Evolutionary conservation across 495 filamentous ascomycete species (phyloP).

Genomic region (Penicilliopsis zonata): DNA sequence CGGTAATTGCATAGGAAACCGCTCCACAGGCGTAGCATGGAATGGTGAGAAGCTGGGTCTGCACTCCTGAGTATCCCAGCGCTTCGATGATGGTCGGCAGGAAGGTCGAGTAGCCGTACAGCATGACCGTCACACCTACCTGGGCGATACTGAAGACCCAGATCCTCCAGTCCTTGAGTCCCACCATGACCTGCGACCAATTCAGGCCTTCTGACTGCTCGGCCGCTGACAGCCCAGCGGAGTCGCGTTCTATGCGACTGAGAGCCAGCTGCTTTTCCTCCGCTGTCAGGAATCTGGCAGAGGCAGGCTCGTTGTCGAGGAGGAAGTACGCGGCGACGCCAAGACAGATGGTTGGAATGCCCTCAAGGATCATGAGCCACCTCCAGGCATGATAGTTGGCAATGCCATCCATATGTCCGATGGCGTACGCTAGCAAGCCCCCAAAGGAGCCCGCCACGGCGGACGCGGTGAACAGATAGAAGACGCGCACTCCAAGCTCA

Average conservation of each 20-base stretch:
- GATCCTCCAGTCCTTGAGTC: constrained; percentile 53
- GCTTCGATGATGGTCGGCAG: constrained; percentile 66
- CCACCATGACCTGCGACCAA: constrained; percentile 37
- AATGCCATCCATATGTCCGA: constrained; percentile 59
- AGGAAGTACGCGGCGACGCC: constrained; percentile 49
- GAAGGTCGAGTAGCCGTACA: constrained; percentile 70
- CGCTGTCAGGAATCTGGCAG: constrained; percentile 46
- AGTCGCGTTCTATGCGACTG: constrained; percentile 31
- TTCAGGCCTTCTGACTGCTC: constrained; percentile 40
- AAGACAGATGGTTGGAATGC: constrained; percentile 53
- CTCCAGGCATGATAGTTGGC: constrained; percentile 44
- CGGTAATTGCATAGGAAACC: constrained; percentile 48
- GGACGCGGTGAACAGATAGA: constrained; percentile 65
- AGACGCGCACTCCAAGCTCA: constrained; percentile 62
- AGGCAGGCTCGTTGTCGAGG: constrained; percentile 53
- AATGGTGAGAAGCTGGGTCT: constrained; percentile 66
- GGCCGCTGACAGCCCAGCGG: constrained; percentile 43
- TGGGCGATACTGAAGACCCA: constrained; percentile 52
- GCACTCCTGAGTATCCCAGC: constrained; percentile 49
- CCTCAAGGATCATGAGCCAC: constrained; percentile 57
- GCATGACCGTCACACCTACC: constrained; percentile 60
- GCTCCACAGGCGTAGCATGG: constrained; percentile 64
- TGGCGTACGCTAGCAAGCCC: constrained; percentile 61
- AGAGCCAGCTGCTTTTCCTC: constrained; percentile 44
- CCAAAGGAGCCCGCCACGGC: constrained; percentile 68